Base-by-base conservation (phyloP, 129 eudicot species). In the Tanacetum coccineum region DNA sequence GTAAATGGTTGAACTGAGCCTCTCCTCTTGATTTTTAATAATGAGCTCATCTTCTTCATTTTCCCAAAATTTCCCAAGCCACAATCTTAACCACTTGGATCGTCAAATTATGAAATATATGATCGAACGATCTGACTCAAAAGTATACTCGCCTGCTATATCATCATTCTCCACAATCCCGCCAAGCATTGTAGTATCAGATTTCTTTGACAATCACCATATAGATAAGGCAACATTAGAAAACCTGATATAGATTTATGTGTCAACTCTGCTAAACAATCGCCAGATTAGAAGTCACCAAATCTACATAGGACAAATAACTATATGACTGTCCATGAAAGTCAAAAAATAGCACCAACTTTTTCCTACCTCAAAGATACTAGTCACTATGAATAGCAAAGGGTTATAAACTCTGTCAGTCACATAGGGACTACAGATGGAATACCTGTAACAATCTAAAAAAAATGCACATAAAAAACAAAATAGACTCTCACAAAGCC, bases 401-500 rank as follows among this genome's bases (percentile, higher is more conserved):
- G 50, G 19, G 40, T 54, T 68, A 18, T 9, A 46, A n/a, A n/a
- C n/a, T n/a, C n/a, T n/a, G n/a, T n/a, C n/a, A n/a, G n/a, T n/a
- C n/a, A n/a, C n/a, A n/a, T n/a, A n/a, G n/a, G 50, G 45, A 47
- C 58, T 64, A 32, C 2, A n/a, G 9, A 32, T 32, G 40, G 40
- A 1, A 4, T 53, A 20, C 20, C 20, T 22, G 13, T 46, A 59
- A 40, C 32, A 47, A 74, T 58, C 40, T 57, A n/a, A n/a, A n/a
- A n/a, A 58, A 46, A 20, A 8, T 9, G 28, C n/a, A n/a, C 47
- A 36, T 9, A 46, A 28, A 22, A 13, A 48, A 15, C 28, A 32
- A 13, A 74, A 9, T 54, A n/a, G 55, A 28, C 51, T 74, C 53
- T n/a, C 63, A 46, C 21, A n/a, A 67, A 39, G 32, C 58, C 54